These are phyloP conservation scores for Trichoderma asperellum DNA, from an alignment of 2,329 filamentous ascomycete genomes.

Conservation along the genomic window DNA sequence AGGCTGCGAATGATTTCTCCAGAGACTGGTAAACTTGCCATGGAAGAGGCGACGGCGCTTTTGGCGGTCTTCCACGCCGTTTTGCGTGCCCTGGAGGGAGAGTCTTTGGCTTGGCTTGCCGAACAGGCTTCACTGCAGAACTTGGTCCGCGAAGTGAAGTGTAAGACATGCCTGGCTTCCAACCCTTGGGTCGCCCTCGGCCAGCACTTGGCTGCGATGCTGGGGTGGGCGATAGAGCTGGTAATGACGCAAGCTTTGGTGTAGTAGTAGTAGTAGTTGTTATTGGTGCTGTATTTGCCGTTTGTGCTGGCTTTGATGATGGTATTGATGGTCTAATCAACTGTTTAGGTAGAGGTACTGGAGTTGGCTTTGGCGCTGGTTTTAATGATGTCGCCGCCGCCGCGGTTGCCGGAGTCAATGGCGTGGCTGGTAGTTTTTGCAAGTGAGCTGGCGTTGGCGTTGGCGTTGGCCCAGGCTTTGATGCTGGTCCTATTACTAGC, in stretches of 20 bases:
- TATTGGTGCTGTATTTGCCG: background rate
- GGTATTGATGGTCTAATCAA: background rate
- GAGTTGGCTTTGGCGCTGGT: background rate
- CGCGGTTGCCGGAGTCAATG: background rate
- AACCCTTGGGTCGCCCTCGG: constrained; percentile 55
- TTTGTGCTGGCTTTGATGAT: too few relatives aligned
- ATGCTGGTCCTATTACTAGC: background rate
- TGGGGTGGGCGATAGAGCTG: background rate
- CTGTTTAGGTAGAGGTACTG: constrained; percentile 10
- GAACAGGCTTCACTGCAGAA: constrained; percentile 33
- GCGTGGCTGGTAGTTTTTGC: background rate
- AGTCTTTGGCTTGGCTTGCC: constrained; percentile 38
- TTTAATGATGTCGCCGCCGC: background rate
- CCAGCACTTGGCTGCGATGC: constrained; percentile 2
- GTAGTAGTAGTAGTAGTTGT: background rate
- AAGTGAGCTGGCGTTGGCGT: constrained; percentile 19
- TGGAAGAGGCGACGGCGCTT: constrained; percentile 44
- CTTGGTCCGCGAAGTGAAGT: constrained; percentile 31
- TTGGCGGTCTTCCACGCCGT: constrained; percentile 50
- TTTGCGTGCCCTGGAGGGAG: constrained; percentile 39
- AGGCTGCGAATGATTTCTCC: constrained; percentile 53
- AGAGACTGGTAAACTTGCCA: constrained; percentile 48
- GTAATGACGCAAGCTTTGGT: background rate
- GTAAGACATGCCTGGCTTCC: constrained; percentile 41
- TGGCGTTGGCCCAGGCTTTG: background rate